Conservation (phyloP, 2,329 filamentous ascomycete genomes). For the Botryosphaeria dothidea region DNA sequence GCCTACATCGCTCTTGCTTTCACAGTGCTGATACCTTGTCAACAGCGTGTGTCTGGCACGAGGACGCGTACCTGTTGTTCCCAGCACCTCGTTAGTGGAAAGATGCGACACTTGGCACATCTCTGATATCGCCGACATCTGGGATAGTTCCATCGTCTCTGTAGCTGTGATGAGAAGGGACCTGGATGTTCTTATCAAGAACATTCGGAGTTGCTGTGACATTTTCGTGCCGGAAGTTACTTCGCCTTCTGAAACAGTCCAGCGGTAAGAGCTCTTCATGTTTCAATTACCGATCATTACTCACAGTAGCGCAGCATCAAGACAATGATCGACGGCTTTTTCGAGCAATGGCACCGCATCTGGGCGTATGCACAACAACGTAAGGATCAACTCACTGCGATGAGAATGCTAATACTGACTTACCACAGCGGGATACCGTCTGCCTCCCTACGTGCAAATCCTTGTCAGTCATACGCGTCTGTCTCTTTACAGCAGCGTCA, state of each 20-base stretch:
- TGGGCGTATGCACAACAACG: constrained; percentile 45
- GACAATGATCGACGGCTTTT: constrained; percentile 63
- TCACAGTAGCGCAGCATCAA: constrained; percentile 34
- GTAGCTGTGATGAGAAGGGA: constrained; percentile 70
- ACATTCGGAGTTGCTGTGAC: constrained; percentile 6
- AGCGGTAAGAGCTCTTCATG: not conserved
- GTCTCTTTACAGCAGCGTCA: constrained; percentile 73
- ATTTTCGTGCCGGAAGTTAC: constrained; percentile 4
- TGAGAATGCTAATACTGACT: constrained; percentile 42
- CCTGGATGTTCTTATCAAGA: constrained; percentile 35
- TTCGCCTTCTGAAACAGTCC: constrained; percentile 13
- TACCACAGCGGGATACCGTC: constrained; percentile 39
- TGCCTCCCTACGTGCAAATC: constrained; percentile 75
- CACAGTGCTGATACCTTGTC: not conserved
- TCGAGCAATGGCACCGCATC: constrained; percentile 64
- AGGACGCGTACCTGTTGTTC: constrained; percentile 68
- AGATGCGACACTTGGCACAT: constrained; percentile 71
- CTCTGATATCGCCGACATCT: constrained; percentile 62
- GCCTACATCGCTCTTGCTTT: not conserved
- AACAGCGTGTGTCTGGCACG: constrained; percentile 65
- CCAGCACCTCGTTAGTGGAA: constrained; percentile 65
- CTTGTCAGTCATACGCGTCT: constrained; percentile 71
- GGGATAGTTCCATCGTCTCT: constrained; percentile 71
- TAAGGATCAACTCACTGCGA: constrained; percentile 54
- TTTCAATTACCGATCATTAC: not conserved